Evolutionary conservation across 352 stramenopile genomes (phyloP).

Genomic region (Elongisporangium undulatum): DNA sequence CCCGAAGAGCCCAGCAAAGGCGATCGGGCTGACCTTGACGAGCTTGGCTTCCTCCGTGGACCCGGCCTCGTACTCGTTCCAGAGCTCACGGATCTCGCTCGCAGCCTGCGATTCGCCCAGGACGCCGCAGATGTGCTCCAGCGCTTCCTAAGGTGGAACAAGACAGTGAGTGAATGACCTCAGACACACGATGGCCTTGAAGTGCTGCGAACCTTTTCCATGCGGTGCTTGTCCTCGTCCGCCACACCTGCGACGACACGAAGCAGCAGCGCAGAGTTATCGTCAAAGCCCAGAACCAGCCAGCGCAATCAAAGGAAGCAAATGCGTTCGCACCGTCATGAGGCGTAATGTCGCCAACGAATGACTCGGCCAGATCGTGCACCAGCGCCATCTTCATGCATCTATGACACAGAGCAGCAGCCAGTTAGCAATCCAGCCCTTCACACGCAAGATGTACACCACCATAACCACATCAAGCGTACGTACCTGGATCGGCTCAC

Average conservation of each 20-base stretch:
- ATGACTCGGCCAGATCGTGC: constrained; percentile 90
- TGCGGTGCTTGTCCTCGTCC: constrained; percentile 86
- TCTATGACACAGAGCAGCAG: constrained; percentile 20
- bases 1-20: not conserved
- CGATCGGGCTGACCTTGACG: constrained; percentile 57
- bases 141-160: constrained; percentile 55
- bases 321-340: constrained; percentile 55
- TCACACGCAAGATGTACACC: too few species aligned
- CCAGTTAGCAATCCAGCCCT: not conserved
- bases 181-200: not conserved
- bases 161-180: not conserved
- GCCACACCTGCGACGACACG: constrained; percentile 52
- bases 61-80: constrained; percentile 86
- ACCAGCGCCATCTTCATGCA: constrained; percentile 92
- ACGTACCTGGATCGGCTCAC: constrained; percentile 66
- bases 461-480: too few species aligned
- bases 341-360: constrained; percentile 93
- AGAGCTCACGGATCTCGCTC: constrained; percentile 68
- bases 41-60: constrained; percentile 79
- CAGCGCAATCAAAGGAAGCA: not conserved
- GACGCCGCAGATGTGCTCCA: constrained; percentile 62
- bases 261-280: constrained; percentile 1
- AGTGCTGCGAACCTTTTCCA: constrained; percentile 64
- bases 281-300: not conserved
- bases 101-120: constrained; percentile 51